phyloP scores from a whole-genome alignment of 2,329 filamentous ascomycete genomes.

The Geoglossum cookeanum region DNA sequence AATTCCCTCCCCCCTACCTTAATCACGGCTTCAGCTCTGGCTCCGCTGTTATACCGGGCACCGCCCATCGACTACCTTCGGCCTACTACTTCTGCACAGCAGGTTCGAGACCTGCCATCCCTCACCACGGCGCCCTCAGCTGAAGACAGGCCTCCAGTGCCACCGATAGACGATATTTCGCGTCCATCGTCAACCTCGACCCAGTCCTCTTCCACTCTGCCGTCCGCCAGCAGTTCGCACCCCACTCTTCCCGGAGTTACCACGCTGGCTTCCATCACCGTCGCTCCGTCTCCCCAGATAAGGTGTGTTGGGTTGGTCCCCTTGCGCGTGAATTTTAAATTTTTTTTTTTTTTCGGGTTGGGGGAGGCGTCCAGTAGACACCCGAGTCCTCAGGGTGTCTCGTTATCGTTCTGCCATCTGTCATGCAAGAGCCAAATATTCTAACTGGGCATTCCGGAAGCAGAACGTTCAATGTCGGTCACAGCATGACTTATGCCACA shows the following conservation, averaged over 20 bases:
- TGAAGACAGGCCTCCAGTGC: conserved; percentile 27
- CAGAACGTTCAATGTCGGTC: conserved; percentile 22
- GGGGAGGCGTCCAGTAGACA: not conserved
- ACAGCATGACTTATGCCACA: conserved; percentile 40
- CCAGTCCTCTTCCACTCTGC: conserved; percentile 24
- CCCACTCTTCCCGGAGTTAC: conserved; percentile 35
- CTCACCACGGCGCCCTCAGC: conserved; percentile 27
- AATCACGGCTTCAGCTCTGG: conserved; percentile 38
- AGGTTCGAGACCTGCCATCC: conserved; percentile 26
- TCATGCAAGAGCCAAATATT: conserved; percentile 1
- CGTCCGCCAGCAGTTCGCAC: conserved; percentile 21
- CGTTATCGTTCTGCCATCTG: not conserved
- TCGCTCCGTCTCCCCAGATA: conserved; percentile 30
- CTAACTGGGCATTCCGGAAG: conserved; percentile 1
- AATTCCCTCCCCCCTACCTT: conserved; percentile 3
- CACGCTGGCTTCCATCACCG: conserved; percentile 38
- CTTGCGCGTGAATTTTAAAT: not conserved
- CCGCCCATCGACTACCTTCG: conserved; percentile 34
- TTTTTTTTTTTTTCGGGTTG: not conserved
- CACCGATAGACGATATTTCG: conserved; percentile 30
- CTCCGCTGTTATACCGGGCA: conserved; percentile 38
- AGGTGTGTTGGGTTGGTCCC: conserved; percentile 24
- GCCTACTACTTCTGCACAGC: conserved; percentile 29
- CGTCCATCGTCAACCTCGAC: conserved; percentile 34
- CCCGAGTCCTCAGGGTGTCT: not conserved